Base-by-base conservation (phyloP, 306 rosid genomes). In the barrel medic (Medicago truncatula) region DNA sequence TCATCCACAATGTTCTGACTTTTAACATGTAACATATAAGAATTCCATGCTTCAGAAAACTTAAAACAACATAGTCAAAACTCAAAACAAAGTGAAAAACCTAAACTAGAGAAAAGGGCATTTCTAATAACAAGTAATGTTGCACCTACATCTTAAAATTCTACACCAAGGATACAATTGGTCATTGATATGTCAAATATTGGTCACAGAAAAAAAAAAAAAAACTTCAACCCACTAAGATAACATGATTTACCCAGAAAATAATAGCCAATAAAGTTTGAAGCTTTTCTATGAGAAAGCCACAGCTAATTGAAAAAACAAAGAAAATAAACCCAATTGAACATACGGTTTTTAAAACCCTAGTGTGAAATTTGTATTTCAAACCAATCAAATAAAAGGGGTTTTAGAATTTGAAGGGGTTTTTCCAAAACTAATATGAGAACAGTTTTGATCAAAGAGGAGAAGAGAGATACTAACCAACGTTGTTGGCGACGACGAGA, bases 401-500 rank as follows among this genome's bases (percentile, higher is more conserved):
- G 57, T 4, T 76, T 36, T 34, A 28, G 61, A 76, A 39, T 12
- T 39, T 71, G 73, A 76, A 70, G 47, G n/a, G 56, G 23, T 50
- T 64, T 17, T 2, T 34, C 5, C 7, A 34, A 34, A 5, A 34
- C 0, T 25, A 43, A n/a, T 11, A 21, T 4, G 73, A 66, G 34
- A 18, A 62, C 0, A 78, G 61, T 43, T 3, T 69, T 17, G 21
- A 71, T 43, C 17, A 58, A 0, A 62, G 46, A 73, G 62, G 12
- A 21, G 20, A 62, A 57, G 47, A 66, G 16, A 31, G 12, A 14
- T 34, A 69, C 81, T 73, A 39, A 90, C 96, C 91, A 59, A 68
- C 43, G 75, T 78, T 83, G 20, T 86, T 77, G 74, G 85, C 15
- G 67, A 83, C 34, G 77, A 85, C 5, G 62, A 86, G 87, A 75